Evolutionary conservation across 257 asterid genomes (phyloP).

Genomic region (Plantago elongata): DNA sequence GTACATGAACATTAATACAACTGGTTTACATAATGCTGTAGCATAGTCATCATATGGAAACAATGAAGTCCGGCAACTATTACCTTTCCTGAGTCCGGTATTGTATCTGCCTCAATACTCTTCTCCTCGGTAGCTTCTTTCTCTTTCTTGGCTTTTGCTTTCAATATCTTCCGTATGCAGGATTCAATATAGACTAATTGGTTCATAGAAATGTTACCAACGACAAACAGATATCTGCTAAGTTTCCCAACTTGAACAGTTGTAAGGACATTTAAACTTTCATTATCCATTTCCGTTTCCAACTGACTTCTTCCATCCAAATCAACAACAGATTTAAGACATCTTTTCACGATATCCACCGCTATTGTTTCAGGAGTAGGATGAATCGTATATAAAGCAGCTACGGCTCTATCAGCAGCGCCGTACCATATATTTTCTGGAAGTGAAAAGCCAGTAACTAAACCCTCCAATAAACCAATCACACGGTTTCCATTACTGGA

Average conservation of each 20-base stretch:
- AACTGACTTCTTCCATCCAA: slow-evolving; percentile 37
- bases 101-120: slow-evolving; percentile 24
- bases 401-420: slow-evolving; percentile 82
- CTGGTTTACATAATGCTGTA: slow-evolving; percentile 9
- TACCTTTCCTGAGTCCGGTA: slow-evolving; percentile 53
- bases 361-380: slow-evolving; percentile 85
- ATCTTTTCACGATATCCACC: slow-evolving; percentile 63
- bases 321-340: slow-evolving; percentile 59
- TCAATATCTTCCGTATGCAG: slow-evolving; percentile 66
- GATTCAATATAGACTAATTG: slow-evolving; percentile 80
- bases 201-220: slow-evolving; percentile 89
- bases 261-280: slow-evolving; percentile 33
- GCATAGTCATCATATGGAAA: slow-evolving; percentile 16
- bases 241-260: slow-evolving; percentile 63
- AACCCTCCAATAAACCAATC: slow-evolving; percentile 65
- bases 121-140: slow-evolving; percentile 47
- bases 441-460: slow-evolving; percentile 59
- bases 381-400: slow-evolving; percentile 71
- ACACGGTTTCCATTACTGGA: slow-evolving; percentile 64
- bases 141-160: slow-evolving; percentile 69
- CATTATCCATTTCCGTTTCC: slow-evolving; percentile 38
- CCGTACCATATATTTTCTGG: slow-evolving; percentile 87
- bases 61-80: slow-evolving; percentile 10
- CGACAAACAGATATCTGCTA: slow-evolving; percentile 65
- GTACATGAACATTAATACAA: slow-evolving; percentile 6